Evolutionary conservation across 2,329 filamentous ascomycete species (phyloP).

Genomic region (Fusarium longipes): DNA sequence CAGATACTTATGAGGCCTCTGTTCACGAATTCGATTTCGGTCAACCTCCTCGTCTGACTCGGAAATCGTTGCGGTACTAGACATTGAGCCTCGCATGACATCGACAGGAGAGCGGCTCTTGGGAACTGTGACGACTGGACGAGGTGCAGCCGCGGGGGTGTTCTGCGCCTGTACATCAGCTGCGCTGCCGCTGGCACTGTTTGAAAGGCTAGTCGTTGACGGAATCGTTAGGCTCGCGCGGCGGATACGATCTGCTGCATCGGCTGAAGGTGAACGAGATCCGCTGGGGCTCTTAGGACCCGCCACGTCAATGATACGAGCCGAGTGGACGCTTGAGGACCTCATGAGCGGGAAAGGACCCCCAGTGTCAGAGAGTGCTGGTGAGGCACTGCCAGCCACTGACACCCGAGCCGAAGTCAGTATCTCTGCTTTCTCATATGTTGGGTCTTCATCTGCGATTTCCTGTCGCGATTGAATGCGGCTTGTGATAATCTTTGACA

Average conservation of each 20-base stretch:
- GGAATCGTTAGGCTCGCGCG: constrained; percentile 52
- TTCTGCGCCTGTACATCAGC: constrained; percentile 54
- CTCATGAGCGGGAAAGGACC: constrained; percentile 53
- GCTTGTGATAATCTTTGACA: constrained; percentile 44
- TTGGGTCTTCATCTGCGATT: constrained; percentile 53
- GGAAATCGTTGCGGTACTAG: constrained; percentile 54
- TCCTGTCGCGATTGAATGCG: constrained; percentile 31
- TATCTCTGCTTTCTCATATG: constrained; percentile 69
- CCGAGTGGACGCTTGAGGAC: constrained; percentile 64
- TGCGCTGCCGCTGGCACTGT: constrained; percentile 51
- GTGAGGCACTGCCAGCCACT: constrained; percentile 63
- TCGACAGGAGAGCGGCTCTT: constrained; percentile 51
- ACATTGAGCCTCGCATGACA: constrained; percentile 45
- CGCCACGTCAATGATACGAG: constrained; percentile 68
- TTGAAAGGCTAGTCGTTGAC: constrained; percentile 54
- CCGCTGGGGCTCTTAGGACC: constrained; percentile 62
- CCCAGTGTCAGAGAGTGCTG: constrained; percentile 60
- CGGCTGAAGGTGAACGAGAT: constrained; percentile 62
- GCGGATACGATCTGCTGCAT: constrained; percentile 57
- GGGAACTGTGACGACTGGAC: constrained; percentile 37
- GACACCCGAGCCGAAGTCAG: constrained; percentile 68
- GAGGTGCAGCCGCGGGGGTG: constrained; percentile 37
- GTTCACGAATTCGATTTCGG: constrained; percentile 32
- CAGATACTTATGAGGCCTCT: constrained; percentile 35
- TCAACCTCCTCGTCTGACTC: constrained; percentile 56